A percentile compares a stretch with the other conserved stretches of the same genome.
phyloP scores from a whole-genome alignment of 2,329 filamentous ascomycete species.

The Ampelomyces quisqualis region DNA sequence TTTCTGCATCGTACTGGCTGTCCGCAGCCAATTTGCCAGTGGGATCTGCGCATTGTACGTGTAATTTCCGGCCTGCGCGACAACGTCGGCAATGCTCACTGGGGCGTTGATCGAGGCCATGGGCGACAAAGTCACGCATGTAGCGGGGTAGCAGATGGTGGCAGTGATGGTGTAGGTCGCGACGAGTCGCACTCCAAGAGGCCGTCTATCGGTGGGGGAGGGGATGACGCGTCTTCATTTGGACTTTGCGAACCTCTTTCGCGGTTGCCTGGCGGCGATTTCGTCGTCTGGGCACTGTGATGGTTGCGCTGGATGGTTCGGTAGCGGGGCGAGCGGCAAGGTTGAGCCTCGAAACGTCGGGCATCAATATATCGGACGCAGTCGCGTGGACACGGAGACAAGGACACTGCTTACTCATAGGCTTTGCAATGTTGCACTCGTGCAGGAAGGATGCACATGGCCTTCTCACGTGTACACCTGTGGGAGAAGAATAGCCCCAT shows the following conservation, averaged over 20 bases:
- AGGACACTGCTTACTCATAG: no score
- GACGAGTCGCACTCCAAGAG: slow-evolving; percentile 3
- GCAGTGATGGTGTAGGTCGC: slow-evolving; percentile 1
- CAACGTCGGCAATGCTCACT: slow-evolving; percentile 74
- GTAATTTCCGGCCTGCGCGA: slow-evolving; percentile 73
- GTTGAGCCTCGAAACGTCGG: slow-evolving; percentile 1
- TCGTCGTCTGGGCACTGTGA: slow-evolving; percentile 20
- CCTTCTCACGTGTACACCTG: slow-evolving; percentile 26
- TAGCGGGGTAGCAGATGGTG: slow-evolving; percentile 7
- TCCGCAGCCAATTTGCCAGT: slow-evolving; percentile 78
- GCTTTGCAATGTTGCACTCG: no score
- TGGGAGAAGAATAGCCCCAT: neutral
- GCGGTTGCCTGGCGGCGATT: slow-evolving; percentile 18
- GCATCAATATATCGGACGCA: slow-evolving; percentile 1
- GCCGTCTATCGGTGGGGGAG: slow-evolving; percentile 24
- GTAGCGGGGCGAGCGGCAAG: slow-evolving; percentile 27
- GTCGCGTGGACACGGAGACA: neutral
- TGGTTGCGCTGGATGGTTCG: slow-evolving; percentile 17
- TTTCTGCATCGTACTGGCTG: slow-evolving; percentile 74
- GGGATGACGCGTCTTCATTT: slow-evolving; percentile 34
- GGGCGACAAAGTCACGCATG: slow-evolving; percentile 7
- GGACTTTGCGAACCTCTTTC: slow-evolving; percentile 15
- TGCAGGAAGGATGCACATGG: slow-evolving; percentile 15
- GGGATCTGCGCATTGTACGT: slow-evolving; percentile 76
- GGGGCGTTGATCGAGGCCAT: slow-evolving; percentile 51